These are phyloP conservation scores for Chloranthus sessilifolius DNA, from an alignment of 164 flowering plant genomes.

Conservation along the genomic window DNA sequence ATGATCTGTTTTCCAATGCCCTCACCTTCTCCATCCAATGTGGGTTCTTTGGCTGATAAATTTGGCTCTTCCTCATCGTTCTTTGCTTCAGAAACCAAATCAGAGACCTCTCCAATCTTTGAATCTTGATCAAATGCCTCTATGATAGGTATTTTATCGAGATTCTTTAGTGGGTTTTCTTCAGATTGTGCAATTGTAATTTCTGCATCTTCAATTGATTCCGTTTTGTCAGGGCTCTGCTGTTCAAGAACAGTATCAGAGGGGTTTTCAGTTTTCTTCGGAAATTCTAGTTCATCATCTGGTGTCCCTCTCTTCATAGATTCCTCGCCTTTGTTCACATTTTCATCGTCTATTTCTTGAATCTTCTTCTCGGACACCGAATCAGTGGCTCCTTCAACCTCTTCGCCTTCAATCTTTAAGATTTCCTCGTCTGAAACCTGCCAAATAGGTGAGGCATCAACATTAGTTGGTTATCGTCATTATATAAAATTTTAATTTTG, in stretches of 20 bases:
- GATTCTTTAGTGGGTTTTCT: background rate
- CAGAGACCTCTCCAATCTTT: background rate
- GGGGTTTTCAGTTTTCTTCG: background rate
- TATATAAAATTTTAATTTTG: background rate
- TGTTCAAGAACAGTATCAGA: slow-evolving; percentile 6
- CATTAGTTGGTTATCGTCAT: slow-evolving; percentile 2
- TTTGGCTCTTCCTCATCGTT: too few species aligned
- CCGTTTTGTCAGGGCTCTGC: background rate
- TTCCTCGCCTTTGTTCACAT: slow-evolving; percentile 4
- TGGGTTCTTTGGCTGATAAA: too few species aligned
- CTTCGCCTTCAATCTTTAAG: slow-evolving; percentile 11
- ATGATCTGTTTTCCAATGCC: too few species aligned
- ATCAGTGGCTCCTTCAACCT: slow-evolving; percentile 5
- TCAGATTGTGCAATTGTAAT: too few species aligned
- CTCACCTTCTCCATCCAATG: too few species aligned
- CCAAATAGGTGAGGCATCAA: slow-evolving; percentile 9
- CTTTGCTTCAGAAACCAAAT: slow-evolving; percentile 4
- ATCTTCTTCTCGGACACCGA: slow-evolving; percentile 7
- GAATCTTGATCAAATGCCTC: background rate
- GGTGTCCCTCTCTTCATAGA: slow-evolving; percentile 7
- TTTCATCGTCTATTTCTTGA: slow-evolving; percentile 8
- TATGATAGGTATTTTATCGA: background rate
- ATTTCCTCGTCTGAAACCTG: slow-evolving; percentile 20
- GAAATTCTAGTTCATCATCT: slow-evolving; percentile 1
- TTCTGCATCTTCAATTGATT: too few species aligned